Base-by-base conservation (phyloP, 2,329 filamentous ascomycete species). In the Fusarium incarnatum region DNA sequence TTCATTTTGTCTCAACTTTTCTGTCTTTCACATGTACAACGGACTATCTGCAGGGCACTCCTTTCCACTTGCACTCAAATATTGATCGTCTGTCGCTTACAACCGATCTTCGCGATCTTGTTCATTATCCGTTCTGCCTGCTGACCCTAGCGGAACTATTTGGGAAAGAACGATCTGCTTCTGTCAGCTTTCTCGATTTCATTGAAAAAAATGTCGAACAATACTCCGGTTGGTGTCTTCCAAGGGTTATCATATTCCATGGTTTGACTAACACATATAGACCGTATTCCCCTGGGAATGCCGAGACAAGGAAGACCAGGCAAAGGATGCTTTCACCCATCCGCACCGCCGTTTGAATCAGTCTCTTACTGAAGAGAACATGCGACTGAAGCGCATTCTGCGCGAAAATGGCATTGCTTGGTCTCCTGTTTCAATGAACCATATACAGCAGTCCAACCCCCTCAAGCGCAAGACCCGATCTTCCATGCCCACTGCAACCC, bases 351-450 rank as follows among this genome's bases (percentile, higher is more conserved):
- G 76, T 57, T 79, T 82, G 68, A 85, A 85, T 53, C 79, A 80
- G 67, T 75, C 78, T 50, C 80, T 88, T 5, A 66, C 78, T 16
- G 83, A 85, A 20, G 86, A 88, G 75, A 87, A 86, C 62, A 54
- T 83, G 74, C 77, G 74, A 34, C 78, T 88, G 50, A 88, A 88
- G 76, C 81, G 80, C 42, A 80, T 87, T 9, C 78, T 88, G 34
- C 84, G 84, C 27, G 82, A 86, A 62, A 83, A 86, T 72, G 83
- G 82, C 34, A 86, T 87, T 62, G 78, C 83, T 5, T 87, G 86
- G 85, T 84, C 82, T 7, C 74, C 80, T 9, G 63, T 79, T 53
- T 75, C 79, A 8, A 77, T 76, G 56, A 78, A 67, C 32, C 79
- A 80, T 25, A 64, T 78, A 68, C 76, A 75, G 67, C 73, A 78